phyloP scores from a whole-genome alignment of 257 asterid species.

The Solanum dulcamara region DNA sequence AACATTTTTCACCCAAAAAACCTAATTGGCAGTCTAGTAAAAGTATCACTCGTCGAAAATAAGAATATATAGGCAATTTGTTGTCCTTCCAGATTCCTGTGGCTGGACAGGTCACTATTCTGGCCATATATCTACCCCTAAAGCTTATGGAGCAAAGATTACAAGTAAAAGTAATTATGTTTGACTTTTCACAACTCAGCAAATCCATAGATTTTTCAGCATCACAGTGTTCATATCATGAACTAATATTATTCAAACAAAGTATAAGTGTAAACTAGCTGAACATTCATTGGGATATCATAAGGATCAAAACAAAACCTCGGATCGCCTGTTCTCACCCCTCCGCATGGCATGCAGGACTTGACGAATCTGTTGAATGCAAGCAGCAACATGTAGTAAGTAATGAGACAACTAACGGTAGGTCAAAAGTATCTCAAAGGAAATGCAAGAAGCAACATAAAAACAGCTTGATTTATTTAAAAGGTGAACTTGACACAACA shows the following conservation, averaged over 20 bases:
- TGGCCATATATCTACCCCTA: neutral
- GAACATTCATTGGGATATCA: neutral
- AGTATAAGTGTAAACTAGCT: neutral
- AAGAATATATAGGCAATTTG: neutral
- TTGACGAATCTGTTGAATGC: slow-evolving; percentile 59
- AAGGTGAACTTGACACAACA: neutral
- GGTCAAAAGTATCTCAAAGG: neutral
- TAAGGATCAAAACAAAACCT: slow-evolving; percentile 45
- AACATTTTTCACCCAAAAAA: neutral
- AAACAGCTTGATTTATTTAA: neutral
- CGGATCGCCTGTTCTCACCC: slow-evolving; percentile 47
- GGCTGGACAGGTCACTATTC: neutral
- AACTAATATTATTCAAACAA: neutral
- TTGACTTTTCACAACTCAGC: neutral
- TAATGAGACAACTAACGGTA: neutral
- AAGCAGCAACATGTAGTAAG: neutral
- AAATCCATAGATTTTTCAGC: neutral
- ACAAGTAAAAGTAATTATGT: neutral
- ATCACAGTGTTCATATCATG: neutral
- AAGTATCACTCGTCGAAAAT: neutral
- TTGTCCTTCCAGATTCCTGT: neutral
- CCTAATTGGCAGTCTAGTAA: neutral
- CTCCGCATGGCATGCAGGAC: slow-evolving; percentile 69
- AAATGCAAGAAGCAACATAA: neutral
- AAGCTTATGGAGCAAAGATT: neutral